Conservation (phyloP, 1,139 yeast species). For the Nakaseomyces bracarensis region DNA sequence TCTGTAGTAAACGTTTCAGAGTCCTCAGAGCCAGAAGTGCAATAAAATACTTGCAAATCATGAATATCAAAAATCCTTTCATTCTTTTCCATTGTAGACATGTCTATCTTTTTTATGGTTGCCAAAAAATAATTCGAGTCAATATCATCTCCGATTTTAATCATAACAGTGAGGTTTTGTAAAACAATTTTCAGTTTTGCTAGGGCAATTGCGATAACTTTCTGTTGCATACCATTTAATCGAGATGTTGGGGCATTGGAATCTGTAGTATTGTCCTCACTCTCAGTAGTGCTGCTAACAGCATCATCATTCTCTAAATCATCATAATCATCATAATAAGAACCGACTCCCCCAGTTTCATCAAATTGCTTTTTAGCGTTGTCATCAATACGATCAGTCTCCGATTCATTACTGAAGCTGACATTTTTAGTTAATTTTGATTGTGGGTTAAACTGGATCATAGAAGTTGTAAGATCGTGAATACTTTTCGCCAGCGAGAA, state of each 20-base stretch:
- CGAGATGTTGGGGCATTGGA: constrained; percentile 13
- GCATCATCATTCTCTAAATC: constrained; percentile 1
- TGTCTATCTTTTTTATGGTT: background rate
- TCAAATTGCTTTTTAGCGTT: constrained; percentile 13
- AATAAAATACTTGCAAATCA: background rate
- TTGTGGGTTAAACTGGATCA: constrained; percentile 36
- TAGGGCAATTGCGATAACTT: constrained; percentile 28
- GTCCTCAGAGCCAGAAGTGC: background rate
- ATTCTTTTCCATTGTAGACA: constrained; percentile 3
- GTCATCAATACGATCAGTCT: constrained; percentile 14
- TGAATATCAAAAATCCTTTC: constrained; percentile 4
- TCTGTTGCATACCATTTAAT: constrained; percentile 26
- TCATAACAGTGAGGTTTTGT: constrained; percentile 15
- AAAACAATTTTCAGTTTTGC: constrained; percentile 26
- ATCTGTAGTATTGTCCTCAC: background rate
- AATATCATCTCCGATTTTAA: background rate
- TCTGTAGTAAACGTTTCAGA: constrained; percentile 11
- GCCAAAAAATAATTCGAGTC: background rate
- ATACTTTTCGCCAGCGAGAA: constrained; percentile 54
- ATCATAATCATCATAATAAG: background rate
- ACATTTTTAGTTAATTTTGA: constrained; percentile 14
- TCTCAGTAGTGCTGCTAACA: constrained; percentile 4
- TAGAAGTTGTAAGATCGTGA: constrained; percentile 54
- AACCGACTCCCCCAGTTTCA: background rate
- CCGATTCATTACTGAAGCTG: constrained; percentile 19